Base-by-base conservation (phyloP, 495 filamentous ascomycete species). In the Penicillium dipodomyicola region DNA sequence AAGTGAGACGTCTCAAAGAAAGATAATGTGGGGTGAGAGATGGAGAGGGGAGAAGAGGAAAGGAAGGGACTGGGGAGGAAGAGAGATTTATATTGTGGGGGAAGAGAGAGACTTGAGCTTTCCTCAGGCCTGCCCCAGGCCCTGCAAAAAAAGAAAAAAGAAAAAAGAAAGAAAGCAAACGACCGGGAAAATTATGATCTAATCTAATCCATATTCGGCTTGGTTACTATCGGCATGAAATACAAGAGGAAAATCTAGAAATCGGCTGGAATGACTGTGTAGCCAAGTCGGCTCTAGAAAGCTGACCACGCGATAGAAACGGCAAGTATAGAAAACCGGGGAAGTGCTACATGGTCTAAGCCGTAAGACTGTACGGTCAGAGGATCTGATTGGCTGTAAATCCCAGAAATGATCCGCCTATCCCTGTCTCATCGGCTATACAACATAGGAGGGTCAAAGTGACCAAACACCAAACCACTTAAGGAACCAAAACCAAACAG, bases 331-430 rank as follows among this genome's bases (percentile, higher is more conserved):
- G 53, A 32, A 50, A 59, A 59, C 62, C 58, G 58, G 62, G 62
- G 62, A 61, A 61, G 22, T 37, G 49, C n/a, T 49, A 46, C 61
- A 57, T 54, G 58, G 57, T 33, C 57, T 45, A 55, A 52, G 52
- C 60, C 49, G 57, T 53, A 33, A 48, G 43, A 5, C 25, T 22
- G 27, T 14, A 11, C 22, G 37, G 22, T 47, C 39, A 23, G 17
- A 22, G 41, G 17, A 35, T 14, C 33, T 51, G 41, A 59, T 55
- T 59, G 50, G 56, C 1, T 39, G 15, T 5, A n/a, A 39, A 0
- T 6, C 35, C 35, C 35, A 39, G 15, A n/a, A 17, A 17, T 39
- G 15, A 39, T 39, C 35, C 35, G 2, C 7, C 15, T n/a, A 39
- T 39, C 6, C 35, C 14, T 37, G 14, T 37, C 33, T 37, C 14